Evolutionary conservation across 2,329 filamentous ascomycete species (phyloP), one percentile per base, ranked within the genome.

Genomic region (Colletotrichum cordylinicola): DNA sequence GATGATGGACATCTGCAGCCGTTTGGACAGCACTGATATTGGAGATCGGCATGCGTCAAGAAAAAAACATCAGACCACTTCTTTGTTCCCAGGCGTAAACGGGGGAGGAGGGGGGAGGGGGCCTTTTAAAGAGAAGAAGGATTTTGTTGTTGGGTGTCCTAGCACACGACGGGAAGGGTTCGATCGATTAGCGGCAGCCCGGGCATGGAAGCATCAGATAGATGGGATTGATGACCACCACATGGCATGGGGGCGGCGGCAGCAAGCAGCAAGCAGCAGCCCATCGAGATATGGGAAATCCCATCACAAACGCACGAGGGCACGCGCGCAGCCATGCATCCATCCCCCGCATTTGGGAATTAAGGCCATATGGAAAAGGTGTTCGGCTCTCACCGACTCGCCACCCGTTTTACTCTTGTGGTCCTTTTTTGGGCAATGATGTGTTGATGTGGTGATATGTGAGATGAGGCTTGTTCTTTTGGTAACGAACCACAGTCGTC

Each of bases 351-450:
- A 62, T 29, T n/a, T 60, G 29, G 29, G 21, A 21, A 62, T 62
- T 62, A 13, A 35, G 29, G 27, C 27, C 27, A 27, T 18, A 15
- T 33, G 29, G 60, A 62, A 35, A 24, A 15, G 33, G 18, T 8
- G 66, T 72, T 68, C 73, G 69, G 73, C 69, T 67, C 64, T 67
- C 73, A 72, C 62, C 62, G 73, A 72, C 69, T 68, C 56, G 69
- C 73, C 69, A 75, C 73, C 35, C 16, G 55, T 27, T 48, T 21
- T 18, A 43, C 24, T 24, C 24, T 24, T 24, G 24, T n/a, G 33
- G 24, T 35, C 37, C 13, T 74, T 71, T 71, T 71, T 71, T 70
- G 16, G 72, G 67, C 52, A 66, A 74, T 74, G 67, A 71, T 66
- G 24, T 74, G 67, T 66, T 31, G 33, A 9, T 62, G 35, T 21